phyloP scores from a whole-genome alignment of 768 basidiomycete genomes.

The Trametes coccinea region DNA sequence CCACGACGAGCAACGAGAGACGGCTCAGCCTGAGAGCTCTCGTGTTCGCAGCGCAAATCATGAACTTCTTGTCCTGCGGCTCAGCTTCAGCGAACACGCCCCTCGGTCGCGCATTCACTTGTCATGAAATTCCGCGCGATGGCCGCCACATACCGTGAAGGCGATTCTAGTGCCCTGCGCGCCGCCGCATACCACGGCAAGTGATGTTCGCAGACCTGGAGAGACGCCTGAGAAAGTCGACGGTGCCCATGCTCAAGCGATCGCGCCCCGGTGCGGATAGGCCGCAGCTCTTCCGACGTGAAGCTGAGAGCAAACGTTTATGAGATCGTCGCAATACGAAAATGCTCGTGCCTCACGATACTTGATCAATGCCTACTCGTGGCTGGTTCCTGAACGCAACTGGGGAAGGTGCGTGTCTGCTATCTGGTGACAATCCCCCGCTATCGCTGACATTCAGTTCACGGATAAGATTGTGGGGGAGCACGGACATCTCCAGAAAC shows the following conservation, averaged over 20 bases:
- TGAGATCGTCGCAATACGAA: slow-evolving; percentile 15
- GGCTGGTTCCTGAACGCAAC: not conserved
- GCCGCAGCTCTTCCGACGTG: slow-evolving; percentile 1
- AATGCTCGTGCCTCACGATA: not conserved
- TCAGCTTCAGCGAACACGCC: not conserved
- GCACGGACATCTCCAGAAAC: not conserved
- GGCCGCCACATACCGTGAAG: not conserved
- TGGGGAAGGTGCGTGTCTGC: slow-evolving; percentile 1
- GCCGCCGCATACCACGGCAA: not conserved
- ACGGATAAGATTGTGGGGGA: slow-evolving; percentile 16
- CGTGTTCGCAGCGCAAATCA: slow-evolving; percentile 18
- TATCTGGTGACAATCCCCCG: slow-evolving; percentile 6
- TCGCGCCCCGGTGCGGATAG: slow-evolving; percentile 2
- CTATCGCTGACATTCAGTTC: slow-evolving; percentile 8
- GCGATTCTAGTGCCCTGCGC: slow-evolving; percentile 1
- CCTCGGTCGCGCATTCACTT: not conserved
- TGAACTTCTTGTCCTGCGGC: slow-evolving; percentile 15
- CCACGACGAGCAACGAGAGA: slow-evolving; percentile 1
- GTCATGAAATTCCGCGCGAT: not conserved
- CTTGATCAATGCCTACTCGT: not conserved
- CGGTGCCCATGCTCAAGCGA: not conserved
- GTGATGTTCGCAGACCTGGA: not conserved
- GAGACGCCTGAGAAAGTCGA: not conserved
- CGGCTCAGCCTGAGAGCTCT: not conserved
- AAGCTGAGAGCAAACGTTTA: slow-evolving; percentile 17